Conservation (phyloP, 495 filamentous ascomycete species). For the Penicillium lagena region DNA sequence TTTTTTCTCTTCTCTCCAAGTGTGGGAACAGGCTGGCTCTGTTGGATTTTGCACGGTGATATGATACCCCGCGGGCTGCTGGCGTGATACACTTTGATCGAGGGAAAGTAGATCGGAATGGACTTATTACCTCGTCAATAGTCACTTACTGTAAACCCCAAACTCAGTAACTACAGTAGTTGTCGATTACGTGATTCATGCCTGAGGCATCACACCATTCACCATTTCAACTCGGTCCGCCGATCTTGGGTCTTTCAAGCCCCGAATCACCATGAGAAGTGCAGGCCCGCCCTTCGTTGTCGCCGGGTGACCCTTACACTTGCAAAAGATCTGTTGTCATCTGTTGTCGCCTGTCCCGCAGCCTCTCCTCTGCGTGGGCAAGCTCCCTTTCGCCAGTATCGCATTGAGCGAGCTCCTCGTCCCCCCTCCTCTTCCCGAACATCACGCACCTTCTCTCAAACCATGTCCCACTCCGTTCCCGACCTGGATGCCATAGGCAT, state of each 20-base stretch:
- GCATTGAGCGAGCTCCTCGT: not conserved
- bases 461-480: constrained; percentile 43
- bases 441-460: not conserved
- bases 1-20: constrained; percentile 1
- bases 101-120: constrained; percentile 4
- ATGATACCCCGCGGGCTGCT: constrained; percentile 22
- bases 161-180: not conserved
- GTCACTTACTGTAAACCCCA: not conserved
- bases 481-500: constrained; percentile 49
- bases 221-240: constrained; percentile 1
- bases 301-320: too few species aligned
- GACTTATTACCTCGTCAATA: not conserved
- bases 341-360: too few species aligned
- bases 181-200: constrained; percentile 6
- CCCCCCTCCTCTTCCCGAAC: not conserved
- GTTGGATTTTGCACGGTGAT: constrained; percentile 14
- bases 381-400: too few species aligned
- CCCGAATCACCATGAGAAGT: not conserved
- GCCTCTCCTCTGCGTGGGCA: too few species aligned
- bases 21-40: constrained; percentile 13
- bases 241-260: constrained; percentile 8
- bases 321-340: too few species aligned
- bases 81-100: constrained; percentile 1
- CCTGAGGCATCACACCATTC: constrained; percentile 10
- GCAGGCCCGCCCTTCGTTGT: not conserved